Evolutionary conservation across 2,329 filamentous ascomycete genomes (phyloP).

Genomic region (Aspergillus oerlinghausenensis): DNA sequence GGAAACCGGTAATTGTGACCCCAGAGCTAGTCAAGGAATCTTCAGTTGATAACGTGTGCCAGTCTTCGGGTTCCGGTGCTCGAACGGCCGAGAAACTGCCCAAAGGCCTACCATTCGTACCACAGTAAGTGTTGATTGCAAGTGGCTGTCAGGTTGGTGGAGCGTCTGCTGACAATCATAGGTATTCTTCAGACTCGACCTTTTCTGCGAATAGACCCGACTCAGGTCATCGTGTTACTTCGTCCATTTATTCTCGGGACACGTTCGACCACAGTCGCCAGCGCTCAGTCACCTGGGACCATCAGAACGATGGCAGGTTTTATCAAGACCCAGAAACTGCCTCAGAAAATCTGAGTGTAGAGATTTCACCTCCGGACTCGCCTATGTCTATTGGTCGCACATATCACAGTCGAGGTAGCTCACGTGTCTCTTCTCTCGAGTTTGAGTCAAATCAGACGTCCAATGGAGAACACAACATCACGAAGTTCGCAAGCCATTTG

Average conservation of each 20-base stretch:
- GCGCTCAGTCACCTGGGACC: conserved; percentile 14
- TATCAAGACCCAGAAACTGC: conserved; percentile 1
- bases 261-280: conserved; percentile 11
- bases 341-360: conserved; percentile 28
- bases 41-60: conserved; percentile 43
- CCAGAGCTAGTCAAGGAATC: conserved; percentile 44
- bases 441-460: conserved; percentile 15
- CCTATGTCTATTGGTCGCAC: conserved; percentile 25
- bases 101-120: conserved; percentile 34
- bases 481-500: conserved; percentile 24
- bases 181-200: conserved; percentile 15
- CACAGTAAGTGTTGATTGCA: conserved; percentile 31
- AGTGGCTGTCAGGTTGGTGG: conserved; percentile 2
- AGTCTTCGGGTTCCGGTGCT: conserved; percentile 29
- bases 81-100: conserved; percentile 21
- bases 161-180: not conserved
- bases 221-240: conserved; percentile 43
- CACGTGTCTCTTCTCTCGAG: conserved; percentile 40
- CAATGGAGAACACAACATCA: conserved; percentile 15
- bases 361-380: conserved; percentile 45
- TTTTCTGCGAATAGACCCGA: conserved; percentile 15
- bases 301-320: conserved; percentile 2
- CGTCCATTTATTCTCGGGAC: conserved; percentile 58
- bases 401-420: conserved; percentile 25
- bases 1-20: conserved; percentile 42